Percentiles rank a stretch among this genome's conserved stretches.
phyloP scores from a whole-genome alignment of 495 filamentous ascomycete genomes.

The Talaromyces trachyspermus region DNA sequence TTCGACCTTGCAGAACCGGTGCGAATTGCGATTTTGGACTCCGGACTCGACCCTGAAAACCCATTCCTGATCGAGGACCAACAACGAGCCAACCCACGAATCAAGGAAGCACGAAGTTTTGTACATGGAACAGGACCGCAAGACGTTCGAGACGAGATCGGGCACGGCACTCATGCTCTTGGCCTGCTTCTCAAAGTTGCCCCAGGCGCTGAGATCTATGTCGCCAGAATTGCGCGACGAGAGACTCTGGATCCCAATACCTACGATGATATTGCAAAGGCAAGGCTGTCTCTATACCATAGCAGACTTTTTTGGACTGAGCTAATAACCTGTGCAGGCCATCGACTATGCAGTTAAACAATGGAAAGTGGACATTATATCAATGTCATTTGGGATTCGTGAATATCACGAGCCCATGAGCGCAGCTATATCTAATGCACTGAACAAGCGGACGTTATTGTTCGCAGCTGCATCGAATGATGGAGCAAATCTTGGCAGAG shows the following conservation, averaged over 20 bases:
- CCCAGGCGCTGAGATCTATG: conserved; percentile 24
- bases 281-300: conserved; percentile 12
- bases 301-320: conserved; percentile 11
- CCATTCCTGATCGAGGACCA: conserved; percentile 15
- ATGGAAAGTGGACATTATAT: conserved; percentile 31
- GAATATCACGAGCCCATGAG: conserved; percentile 19
- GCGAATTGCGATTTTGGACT: conserved; percentile 28
- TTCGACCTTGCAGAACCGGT: conserved; percentile 15
- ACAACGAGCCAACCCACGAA: conserved; percentile 14
- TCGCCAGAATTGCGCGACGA: conserved; percentile 20
- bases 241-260: conserved; percentile 16
- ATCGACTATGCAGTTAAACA: conserved; percentile 23
- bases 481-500: conserved; percentile 22
- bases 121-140: conserved; percentile 14
- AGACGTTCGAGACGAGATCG: conserved; percentile 23
- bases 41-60: conserved; percentile 22
- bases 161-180: conserved; percentile 27
- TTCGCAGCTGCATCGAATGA: conserved; percentile 30
- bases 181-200: conserved; percentile 24
- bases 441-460: conserved; percentile 17
- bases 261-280: conserved; percentile 23
- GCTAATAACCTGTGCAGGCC: conserved; percentile 17
- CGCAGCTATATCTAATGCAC: conserved; percentile 18
- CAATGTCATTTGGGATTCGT: conserved; percentile 28
- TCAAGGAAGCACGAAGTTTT: conserved; percentile 21